These are phyloP conservation scores for Parastagonospora avenae DNA, from an alignment of 2,329 filamentous ascomycete genomes.

Conservation along the genomic window DNA sequence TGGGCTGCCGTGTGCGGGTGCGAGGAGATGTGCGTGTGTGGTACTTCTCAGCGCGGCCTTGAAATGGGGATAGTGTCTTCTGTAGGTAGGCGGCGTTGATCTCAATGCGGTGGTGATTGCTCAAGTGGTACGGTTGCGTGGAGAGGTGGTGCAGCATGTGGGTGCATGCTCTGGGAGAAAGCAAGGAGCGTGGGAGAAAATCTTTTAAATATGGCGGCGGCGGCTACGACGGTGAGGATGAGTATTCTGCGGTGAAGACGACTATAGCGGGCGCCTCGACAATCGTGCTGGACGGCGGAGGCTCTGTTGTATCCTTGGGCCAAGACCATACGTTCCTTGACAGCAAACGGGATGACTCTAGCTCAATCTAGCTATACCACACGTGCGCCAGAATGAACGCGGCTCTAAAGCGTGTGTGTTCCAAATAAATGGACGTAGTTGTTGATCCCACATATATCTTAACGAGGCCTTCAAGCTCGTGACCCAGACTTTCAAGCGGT, in stretches of 20 bases:
- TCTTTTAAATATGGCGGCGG: constrained; percentile 3
- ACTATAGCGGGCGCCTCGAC: background rate
- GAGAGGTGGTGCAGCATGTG: background rate
- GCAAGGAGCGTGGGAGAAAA: background rate
- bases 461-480: constrained; percentile 4
- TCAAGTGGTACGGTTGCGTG: constrained; percentile 8
- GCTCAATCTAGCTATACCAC: constrained; percentile 17
- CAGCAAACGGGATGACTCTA: constrained; percentile 7
- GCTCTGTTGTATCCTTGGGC: too few relatives aligned
- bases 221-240: constrained; percentile 7
- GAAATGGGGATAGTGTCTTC: background rate
- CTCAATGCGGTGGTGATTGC: constrained; percentile 15
- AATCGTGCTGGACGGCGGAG: background rate
- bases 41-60: background rate
- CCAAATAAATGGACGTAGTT: constrained; percentile 11
- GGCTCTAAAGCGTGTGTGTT: constrained; percentile 9
- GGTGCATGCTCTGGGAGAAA: constrained; percentile 18
- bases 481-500: constrained; percentile 14
- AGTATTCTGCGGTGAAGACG: constrained; percentile 7
- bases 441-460: constrained; percentile 11
- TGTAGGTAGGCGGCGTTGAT: constrained; percentile 12
- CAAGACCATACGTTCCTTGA: background rate
- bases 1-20: constrained; percentile 11
- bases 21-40: constrained; percentile 14
- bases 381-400: constrained; percentile 16